Evolutionary conservation across 1,284 basidiomycete genomes (phyloP).

Genomic region (Fomitopsis palustris): DNA sequence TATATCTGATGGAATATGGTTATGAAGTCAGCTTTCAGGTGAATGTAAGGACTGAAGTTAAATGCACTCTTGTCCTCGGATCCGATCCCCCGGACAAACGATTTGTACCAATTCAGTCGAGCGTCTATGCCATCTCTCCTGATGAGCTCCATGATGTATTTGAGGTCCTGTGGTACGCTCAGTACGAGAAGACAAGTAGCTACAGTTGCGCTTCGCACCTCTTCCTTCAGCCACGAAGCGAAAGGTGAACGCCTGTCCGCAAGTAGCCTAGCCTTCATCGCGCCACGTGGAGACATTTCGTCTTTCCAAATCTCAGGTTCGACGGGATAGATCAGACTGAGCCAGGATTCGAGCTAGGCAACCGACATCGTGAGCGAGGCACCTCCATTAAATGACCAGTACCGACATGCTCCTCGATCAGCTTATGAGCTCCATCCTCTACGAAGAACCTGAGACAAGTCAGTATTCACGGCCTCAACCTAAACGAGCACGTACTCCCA

Average conservation of each 20-base stretch:
- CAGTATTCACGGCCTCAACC: not conserved
- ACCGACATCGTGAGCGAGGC: not conserved
- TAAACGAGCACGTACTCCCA: constrained; percentile 19
- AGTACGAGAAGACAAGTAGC: not conserved
- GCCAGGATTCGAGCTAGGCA: constrained; percentile 28
- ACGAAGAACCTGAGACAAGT: constrained; percentile 23
- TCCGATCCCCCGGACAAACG: constrained; percentile 18
- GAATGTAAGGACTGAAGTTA: too few relatives aligned
- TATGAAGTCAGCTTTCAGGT: not conserved
- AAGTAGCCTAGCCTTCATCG: constrained; percentile 24
- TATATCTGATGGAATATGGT: constrained; percentile 10
- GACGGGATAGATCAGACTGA: constrained; percentile 25
- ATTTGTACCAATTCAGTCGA: constrained; percentile 28
- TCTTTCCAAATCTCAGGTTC: constrained; percentile 24
- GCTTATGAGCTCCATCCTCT: constrained; percentile 26
- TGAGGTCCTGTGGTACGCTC: constrained; percentile 9
- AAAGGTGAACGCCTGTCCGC: constrained; percentile 18
- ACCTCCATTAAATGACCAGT: too few relatives aligned
- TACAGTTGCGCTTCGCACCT: constrained; percentile 12
- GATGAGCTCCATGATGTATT: constrained; percentile 14
- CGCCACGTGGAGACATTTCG: constrained; percentile 23
- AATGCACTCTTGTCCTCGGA: constrained; percentile 23
- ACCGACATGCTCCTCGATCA: constrained; percentile 25
- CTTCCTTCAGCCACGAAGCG: constrained; percentile 17
- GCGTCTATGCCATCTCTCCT: constrained; percentile 18